Conservation (phyloP, 2,329 filamentous ascomycete genomes). For the Stromatinia cepivora region DNA sequence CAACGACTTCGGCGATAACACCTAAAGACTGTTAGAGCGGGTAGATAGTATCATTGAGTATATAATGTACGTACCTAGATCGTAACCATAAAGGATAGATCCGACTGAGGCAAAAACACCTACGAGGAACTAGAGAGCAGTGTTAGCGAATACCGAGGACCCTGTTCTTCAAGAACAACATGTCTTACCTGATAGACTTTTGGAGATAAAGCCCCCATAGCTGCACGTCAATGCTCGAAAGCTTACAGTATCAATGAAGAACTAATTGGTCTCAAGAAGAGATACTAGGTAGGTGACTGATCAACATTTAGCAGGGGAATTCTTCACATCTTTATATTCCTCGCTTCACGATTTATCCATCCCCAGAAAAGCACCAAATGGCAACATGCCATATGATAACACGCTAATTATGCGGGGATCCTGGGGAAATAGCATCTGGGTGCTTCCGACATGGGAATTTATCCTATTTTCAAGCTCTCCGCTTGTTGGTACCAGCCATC, state of each 20-base stretch:
- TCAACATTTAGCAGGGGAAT: not conserved
- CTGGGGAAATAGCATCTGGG: slow-evolving; percentile 13
- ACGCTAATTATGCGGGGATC: slow-evolving; percentile 23
- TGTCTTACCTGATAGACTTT: slow-evolving; percentile 40
- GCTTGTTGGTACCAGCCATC: not conserved
- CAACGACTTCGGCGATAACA: slow-evolving; percentile 43
- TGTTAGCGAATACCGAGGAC: not conserved
- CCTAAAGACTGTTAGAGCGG: slow-evolving; percentile 16
- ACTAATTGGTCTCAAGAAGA: not conserved
- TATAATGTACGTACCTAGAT: slow-evolving; percentile 51
- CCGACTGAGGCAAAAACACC: slow-evolving; percentile 55
- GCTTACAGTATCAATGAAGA: slow-evolving; percentile 2
- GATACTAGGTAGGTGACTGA: not conserved
- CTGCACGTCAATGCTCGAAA: slow-evolving; percentile 11
- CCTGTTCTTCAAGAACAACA: not conserved
- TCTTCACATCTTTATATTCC: slow-evolving; percentile 19
- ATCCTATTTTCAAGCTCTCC: not conserved
- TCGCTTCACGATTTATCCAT: not conserved
- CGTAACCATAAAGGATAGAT: slow-evolving; percentile 56
- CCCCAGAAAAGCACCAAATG: not conserved
- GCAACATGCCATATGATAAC: not conserved
- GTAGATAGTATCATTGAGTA: slow-evolving; percentile 18
- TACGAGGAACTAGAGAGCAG: slow-evolving; percentile 40
- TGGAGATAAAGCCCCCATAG: slow-evolving; percentile 39
- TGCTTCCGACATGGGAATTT: slow-evolving; percentile 1